Conservation (phyloP, 2,329 filamentous ascomycete species). For the Xylariaceae sp. region DNA sequence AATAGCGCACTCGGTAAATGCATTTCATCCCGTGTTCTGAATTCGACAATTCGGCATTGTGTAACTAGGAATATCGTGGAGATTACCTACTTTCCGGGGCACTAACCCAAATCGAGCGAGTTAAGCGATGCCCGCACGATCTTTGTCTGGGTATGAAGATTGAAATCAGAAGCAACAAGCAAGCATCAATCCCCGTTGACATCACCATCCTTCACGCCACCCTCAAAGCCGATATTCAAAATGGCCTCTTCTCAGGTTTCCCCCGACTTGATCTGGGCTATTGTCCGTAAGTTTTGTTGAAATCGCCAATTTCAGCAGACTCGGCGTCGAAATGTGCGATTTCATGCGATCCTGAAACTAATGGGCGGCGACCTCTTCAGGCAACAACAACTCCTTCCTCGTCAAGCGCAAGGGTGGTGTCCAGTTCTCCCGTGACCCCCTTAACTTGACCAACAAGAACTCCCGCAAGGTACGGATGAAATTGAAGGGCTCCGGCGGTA, state of each 20-base stretch:
- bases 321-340: background rate
- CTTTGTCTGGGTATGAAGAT: slow-evolving; percentile 18
- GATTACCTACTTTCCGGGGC: background rate
- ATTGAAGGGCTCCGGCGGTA: background rate
- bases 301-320: background rate
- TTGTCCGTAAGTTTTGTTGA: slow-evolving; percentile 69
- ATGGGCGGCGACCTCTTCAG: slow-evolving; percentile 42
- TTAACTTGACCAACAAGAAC: slow-evolving; percentile 91
- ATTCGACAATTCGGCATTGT: background rate
- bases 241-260: slow-evolving; percentile 69
- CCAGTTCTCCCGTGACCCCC: slow-evolving; percentile 88
- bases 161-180: slow-evolving; percentile 25
- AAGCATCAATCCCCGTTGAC: slow-evolving; percentile 13
- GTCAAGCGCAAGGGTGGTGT: slow-evolving; percentile 86
- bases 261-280: slow-evolving; percentile 88
- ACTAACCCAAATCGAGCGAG: slow-evolving; percentile 28
- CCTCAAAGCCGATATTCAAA: slow-evolving; percentile 39
- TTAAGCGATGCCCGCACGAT: slow-evolving; percentile 33
- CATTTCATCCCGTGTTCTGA: background rate
- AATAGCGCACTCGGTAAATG: background rate
- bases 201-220: slow-evolving; percentile 13
- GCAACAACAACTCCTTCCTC: slow-evolving; percentile 82
- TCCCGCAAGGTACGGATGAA: slow-evolving; percentile 68
- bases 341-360: slow-evolving; percentile 15
- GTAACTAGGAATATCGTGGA: slow-evolving; percentile 4